These are phyloP conservation scores for Coemansia guatemalensis DNA, from an alignment of 192 early-diverging fungal species.

Conservation along the genomic window DNA sequence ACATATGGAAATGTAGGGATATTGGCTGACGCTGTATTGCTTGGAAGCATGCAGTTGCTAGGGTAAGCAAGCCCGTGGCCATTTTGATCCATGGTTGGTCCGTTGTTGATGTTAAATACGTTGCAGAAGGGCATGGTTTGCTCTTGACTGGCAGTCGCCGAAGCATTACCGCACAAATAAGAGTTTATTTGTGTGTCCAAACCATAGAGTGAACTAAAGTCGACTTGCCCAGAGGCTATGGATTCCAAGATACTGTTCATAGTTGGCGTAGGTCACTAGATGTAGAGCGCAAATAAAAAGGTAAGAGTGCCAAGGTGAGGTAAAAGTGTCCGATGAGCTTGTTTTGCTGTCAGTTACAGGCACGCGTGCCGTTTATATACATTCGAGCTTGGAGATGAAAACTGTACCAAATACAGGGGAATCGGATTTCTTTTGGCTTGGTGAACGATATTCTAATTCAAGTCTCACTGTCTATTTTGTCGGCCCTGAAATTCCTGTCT, in stretches of 20 bases:
- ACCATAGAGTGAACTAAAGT: not conserved
- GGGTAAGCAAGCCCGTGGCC: not conserved
- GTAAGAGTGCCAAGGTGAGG: not conserved
- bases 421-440: conserved; percentile 1
- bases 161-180: not conserved
- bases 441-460: not conserved
- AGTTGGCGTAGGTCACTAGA: not conserved
- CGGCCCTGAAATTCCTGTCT: not conserved
- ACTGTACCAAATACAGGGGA: not conserved
- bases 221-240: not conserved
- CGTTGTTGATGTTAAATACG: not conserved
- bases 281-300: not conserved
- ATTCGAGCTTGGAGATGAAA: not conserved
- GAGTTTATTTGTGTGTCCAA: not conserved
- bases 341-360: not conserved
- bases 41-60: not conserved
- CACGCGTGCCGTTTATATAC: not conserved
- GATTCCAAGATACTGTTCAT: not conserved
- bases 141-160: not conserved
- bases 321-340: not conserved
- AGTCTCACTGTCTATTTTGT: not conserved
- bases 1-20: not conserved
- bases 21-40: not conserved
- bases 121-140: not conserved
- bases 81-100: not conserved